phyloP scores from a whole-genome alignment of 1,139 yeast species.

The Kodamaea sp. region DNA sequence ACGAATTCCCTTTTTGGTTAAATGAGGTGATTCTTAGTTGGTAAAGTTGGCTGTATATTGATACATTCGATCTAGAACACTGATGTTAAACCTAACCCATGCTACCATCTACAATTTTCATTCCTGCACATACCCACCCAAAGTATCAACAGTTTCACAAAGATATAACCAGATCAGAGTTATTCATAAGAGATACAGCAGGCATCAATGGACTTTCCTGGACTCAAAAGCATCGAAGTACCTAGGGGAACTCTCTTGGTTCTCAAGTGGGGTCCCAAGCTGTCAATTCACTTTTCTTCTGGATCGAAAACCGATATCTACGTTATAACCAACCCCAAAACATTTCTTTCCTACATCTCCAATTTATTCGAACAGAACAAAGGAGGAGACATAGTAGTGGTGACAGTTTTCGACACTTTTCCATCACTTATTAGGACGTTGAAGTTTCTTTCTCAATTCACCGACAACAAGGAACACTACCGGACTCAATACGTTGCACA shows the following conservation, averaged over 20 bases:
- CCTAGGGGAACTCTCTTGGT: conserved; percentile 1
- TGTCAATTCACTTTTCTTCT: conserved; percentile 4
- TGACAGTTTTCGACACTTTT: conserved; percentile 17
- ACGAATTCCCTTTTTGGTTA: too few species aligned
- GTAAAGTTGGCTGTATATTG: too few species aligned
- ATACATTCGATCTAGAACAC: too few species aligned
- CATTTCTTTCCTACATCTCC: conserved; percentile 22
- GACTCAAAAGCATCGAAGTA: conserved; percentile 2
- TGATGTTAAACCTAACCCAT: too few species aligned
- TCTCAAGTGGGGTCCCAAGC: conserved; percentile 7
- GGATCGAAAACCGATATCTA: conserved; percentile 20
- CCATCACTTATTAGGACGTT: conserved; percentile 17
- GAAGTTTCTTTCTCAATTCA: conserved; percentile 12
- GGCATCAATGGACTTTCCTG: neutral
- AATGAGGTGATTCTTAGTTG: too few species aligned
- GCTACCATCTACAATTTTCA: too few species aligned
- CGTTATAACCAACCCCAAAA: conserved; percentile 20
- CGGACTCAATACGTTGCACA: conserved; percentile 1
- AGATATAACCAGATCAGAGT: too few species aligned
- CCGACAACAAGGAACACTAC: neutral
- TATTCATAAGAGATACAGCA: too few species aligned
- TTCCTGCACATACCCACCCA: too few species aligned
- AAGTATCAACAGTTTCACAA: too few species aligned
- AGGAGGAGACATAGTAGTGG: conserved; percentile 13
- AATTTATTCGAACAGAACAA: neutral